Conservation (phyloP, 2,329 filamentous ascomycete genomes). For the Hawksworthiomyces lignivorus region DNA sequence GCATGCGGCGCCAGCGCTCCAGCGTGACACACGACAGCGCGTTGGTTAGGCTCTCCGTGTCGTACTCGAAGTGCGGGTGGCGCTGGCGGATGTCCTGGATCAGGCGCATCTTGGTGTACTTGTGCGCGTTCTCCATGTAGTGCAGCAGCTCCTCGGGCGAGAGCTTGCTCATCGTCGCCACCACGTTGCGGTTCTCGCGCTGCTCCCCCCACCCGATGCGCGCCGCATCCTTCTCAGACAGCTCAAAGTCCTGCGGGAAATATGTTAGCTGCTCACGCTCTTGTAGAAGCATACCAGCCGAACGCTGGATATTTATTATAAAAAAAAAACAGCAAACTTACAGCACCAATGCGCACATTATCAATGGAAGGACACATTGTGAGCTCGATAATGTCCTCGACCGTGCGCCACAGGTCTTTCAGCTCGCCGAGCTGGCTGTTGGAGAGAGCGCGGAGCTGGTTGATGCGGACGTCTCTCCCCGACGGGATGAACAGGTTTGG, state of each 20-base stretch:
- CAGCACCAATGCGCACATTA: conserved; percentile 25
- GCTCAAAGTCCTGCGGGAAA: conserved; percentile 14
- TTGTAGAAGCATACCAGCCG: too few relatives aligned
- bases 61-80: conserved; percentile 35
- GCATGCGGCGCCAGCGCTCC: conserved; percentile 15
- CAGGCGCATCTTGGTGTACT: conserved; percentile 37
- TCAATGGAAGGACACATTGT: conserved; percentile 40
- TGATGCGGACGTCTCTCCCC: conserved; percentile 29
- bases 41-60: conserved; percentile 33
- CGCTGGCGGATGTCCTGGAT: conserved; percentile 32
- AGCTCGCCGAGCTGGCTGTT: conserved; percentile 38
- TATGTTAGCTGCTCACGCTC: too few relatives aligned
- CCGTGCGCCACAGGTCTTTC: conserved; percentile 36
- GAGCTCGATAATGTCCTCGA: conserved; percentile 35
- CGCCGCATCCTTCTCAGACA: conserved; percentile 17
- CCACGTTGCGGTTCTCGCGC: conserved; percentile 22
- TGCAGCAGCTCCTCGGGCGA: conserved; percentile 41
- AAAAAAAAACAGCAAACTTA: conserved; percentile 19
- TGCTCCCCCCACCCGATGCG: conserved; percentile 22
- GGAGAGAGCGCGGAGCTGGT: conserved; percentile 35
- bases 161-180: conserved; percentile 38
- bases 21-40: conserved; percentile 15
- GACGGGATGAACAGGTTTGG: conserved; percentile 14
- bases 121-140: conserved; percentile 39
- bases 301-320: too few relatives aligned